Base-by-base conservation (phyloP, 106 monocot species). In the Dendrobium catenatum region DNA sequence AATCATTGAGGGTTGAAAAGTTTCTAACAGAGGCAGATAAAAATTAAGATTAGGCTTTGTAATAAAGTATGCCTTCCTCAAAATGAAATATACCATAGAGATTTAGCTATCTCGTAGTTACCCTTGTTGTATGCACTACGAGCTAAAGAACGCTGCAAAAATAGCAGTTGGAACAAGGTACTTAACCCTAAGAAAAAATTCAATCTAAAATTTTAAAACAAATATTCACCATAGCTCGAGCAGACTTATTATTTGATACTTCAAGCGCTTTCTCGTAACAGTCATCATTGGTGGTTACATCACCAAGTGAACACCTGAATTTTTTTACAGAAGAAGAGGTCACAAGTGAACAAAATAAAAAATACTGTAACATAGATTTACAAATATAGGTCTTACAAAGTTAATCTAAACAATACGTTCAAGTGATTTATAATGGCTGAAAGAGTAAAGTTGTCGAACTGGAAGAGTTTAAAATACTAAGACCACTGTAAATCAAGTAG, bases 271-370 rank as follows among this genome's bases (percentile, higher is more conserved):
- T 99, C 79, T 91, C 82, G 83, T 93, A 99, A 83, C 86, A 81
- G 61, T 80, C 84, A 90, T 99, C 99, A 83, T 76, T 87, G 59
- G 77, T 95, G 78, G 95, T 91, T 15, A 90, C 99, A 89, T 99
- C 99, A 81, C 99, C 99, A 72, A 99, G 87, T 55, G 99, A 95
- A 86, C 99, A 99, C 98, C 98, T 99, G 48, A 10, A 68, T 58
- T 80, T 42, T 27, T 58, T 70, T 29, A 13, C 27, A 78, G 42
- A 20, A 72, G 72, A 27, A 80, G 72, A 59, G 0, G 26, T 2
- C 18, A 79, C 18, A 61, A 22, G 44, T 1, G 58, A 31, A n/a
- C 37, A 73, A 26, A 15, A 66, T 6, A 66, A 47, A 55, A 51
- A 80, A 66, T 66, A 9, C 24, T 64, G 6, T 64, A 6, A 64